These are phyloP conservation scores for Artemisia argyi DNA, from an alignment of 129 eudicot species.

Conservation along the genomic window DNA sequence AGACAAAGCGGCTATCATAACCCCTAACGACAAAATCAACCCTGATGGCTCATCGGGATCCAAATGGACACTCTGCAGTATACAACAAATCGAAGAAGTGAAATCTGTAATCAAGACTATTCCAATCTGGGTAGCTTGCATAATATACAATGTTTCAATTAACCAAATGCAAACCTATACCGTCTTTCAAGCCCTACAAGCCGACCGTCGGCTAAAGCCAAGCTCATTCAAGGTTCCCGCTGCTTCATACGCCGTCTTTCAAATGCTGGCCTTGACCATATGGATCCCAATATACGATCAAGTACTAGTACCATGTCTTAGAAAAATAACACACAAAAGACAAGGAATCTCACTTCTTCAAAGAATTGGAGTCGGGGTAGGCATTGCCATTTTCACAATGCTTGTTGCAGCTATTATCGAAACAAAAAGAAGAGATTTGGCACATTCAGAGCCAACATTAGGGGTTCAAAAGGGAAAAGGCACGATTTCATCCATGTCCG, in stretches of 20 bases:
- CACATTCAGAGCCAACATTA: constrained; percentile 42
- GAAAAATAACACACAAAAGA: constrained; percentile 46
- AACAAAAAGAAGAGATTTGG: constrained; percentile 39
- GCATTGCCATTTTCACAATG: constrained; percentile 43
- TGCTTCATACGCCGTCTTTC: constrained; percentile 54
- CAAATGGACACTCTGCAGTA: constrained; percentile 62
- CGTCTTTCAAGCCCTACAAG: constrained; percentile 62
- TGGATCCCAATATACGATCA: constrained; percentile 68
- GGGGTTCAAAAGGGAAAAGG: constrained; percentile 47
- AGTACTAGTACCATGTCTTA: constrained; percentile 51
- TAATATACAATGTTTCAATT: constrained; percentile 42
- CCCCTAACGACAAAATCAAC: constrained; percentile 48
- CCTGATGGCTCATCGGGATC: constrained; percentile 51
- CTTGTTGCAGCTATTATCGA: constrained; percentile 48
- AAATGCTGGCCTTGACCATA: constrained; percentile 55
- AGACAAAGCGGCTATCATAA: constrained; percentile 57
- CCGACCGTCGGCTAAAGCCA: constrained; percentile 42
- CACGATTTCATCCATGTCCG: constrained; percentile 54
- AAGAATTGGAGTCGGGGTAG: constrained; percentile 58
- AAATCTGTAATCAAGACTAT: constrained; percentile 56
- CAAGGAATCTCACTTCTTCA: constrained; percentile 68
- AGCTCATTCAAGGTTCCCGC: constrained; percentile 51
- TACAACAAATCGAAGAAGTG: constrained; percentile 73
- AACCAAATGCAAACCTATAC: constrained; percentile 45
- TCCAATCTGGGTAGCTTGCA: constrained; percentile 60